Base-by-base conservation (phyloP, 345 rosid genomes). In the Arabis hirsuta region DNA sequence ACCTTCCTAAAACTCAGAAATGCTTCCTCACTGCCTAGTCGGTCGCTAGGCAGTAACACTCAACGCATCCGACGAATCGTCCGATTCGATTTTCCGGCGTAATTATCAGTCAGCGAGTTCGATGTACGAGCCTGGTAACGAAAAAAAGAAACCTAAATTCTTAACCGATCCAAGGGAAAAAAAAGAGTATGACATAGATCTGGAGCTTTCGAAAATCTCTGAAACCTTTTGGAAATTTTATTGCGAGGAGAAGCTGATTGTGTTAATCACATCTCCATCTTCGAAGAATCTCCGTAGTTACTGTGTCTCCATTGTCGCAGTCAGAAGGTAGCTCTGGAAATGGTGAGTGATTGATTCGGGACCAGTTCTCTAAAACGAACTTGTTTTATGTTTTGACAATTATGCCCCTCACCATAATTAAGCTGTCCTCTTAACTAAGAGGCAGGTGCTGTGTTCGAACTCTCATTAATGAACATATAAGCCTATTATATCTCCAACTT, bases 241-340 rank as follows among this genome's bases (percentile, higher is more conserved):
- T 62, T 3, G 13, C 12, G 24, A 22, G 24, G 52, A 19, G 12
- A 26, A 69, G 50, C 2, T 50, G 34, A 51, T 51, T 27, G 7
- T 11, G 34, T 51, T 22, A 22, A 22, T 31, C 19, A 53, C 47
- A 45, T 43, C 55, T 43, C 63, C 61, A 44, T 72, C 70, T n/a
- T 47, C 53, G 19, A 0, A 12, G 47, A 53, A 62, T 72, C 55
- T 53, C 45, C 24, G 46, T 14, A 20, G n/a, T 32, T 10, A 56
- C 36, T 24, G 34, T 22, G 46, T 56, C 53, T 69, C 65, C 73
- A 57, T 69, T 56, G 65, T 69, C 65, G 65, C 73, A 65, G 65
- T 69, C 73, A 47, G 9, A 32, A 27, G 73, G 24, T 22, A 4
- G 16, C 47, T 47, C 56, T 27, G 39, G 34, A 27, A 32, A 32